Conservation (phyloP, 768 basidiomycete species). For the Pleurotus cornucopiae region DNA sequence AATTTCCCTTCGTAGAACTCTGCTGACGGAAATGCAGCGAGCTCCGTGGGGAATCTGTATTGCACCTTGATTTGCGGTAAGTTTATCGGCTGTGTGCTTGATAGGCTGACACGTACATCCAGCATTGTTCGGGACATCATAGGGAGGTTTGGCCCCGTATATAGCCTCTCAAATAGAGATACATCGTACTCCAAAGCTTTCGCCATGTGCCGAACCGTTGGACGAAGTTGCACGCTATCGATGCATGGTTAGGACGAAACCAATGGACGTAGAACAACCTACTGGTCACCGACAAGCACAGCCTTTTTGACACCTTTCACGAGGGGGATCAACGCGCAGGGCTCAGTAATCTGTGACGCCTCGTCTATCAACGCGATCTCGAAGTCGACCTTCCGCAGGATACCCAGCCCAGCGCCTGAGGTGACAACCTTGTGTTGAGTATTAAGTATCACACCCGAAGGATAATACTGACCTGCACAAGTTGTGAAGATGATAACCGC, state of each 20-base stretch:
- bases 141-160: slow-evolving; percentile 29
- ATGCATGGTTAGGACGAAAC: too few species aligned
- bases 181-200: slow-evolving; percentile 49
- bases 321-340: slow-evolving; percentile 59
- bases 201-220: slow-evolving; percentile 57
- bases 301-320: slow-evolving; percentile 58
- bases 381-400: slow-evolving; percentile 51
- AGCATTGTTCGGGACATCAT: slow-evolving; percentile 58
- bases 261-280: slow-evolving; percentile 4
- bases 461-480: slow-evolving; percentile 41
- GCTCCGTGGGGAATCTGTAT: slow-evolving; percentile 57
- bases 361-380: slow-evolving; percentile 65
- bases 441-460: neutral
- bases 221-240: slow-evolving; percentile 60
- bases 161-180: slow-evolving; percentile 60
- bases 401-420: slow-evolving; percentile 52
- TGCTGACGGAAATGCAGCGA: slow-evolving; percentile 57
- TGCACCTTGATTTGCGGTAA: slow-evolving; percentile 35
- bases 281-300: slow-evolving; percentile 71
- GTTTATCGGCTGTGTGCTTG: neutral
- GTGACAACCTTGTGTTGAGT: too few species aligned
- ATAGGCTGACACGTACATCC: slow-evolving; percentile 29
- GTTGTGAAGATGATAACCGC: slow-evolving; percentile 63
- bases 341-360: slow-evolving; percentile 68
- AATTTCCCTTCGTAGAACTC: slow-evolving; percentile 61